Percentiles rank a stretch among this genome's conserved stretches.
These are phyloP conservation scores for Cytospora chrysosperma DNA, from an alignment of 2,329 filamentous ascomycete species.

Conservation along the genomic window DNA sequence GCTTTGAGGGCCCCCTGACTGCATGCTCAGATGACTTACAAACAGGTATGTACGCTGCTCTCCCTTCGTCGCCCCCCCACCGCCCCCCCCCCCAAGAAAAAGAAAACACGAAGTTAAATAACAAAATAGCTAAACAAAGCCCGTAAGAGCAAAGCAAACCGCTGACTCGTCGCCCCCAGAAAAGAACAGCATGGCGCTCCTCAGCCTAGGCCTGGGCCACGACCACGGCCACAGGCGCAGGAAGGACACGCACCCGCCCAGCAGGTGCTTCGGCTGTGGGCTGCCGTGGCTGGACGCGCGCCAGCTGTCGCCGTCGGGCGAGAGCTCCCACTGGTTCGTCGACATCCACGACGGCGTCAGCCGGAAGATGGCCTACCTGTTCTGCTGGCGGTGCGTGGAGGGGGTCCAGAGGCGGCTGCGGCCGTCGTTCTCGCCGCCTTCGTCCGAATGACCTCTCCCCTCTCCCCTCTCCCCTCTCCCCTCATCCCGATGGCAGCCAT, in stretches of 20 bases:
- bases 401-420: constrained; percentile 9
- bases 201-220: too few species aligned
- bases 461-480: too few species aligned
- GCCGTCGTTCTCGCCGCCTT: too few species aligned
- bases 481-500: too few species aligned
- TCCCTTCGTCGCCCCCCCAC: too few species aligned
- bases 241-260: not conserved
- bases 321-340: constrained; percentile 20
- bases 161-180: not conserved
- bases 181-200: not conserved
- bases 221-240: not conserved
- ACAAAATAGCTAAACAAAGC: too few species aligned
- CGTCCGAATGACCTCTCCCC: too few species aligned
- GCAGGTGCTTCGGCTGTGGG: constrained; percentile 18
- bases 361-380: constrained; percentile 18
- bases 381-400: constrained; percentile 19
- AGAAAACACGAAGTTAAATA: too few species aligned
- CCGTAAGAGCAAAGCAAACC: not conserved
- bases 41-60: not conserved
- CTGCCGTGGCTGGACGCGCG: constrained; percentile 1
- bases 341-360: constrained; percentile 16
- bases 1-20: too few species aligned
- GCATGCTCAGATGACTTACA: not conserved
- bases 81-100: too few species aligned
- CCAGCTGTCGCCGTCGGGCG: constrained; percentile 1